Evolutionary conservation across 2,329 filamentous ascomycete genomes (phyloP), one percentile per base, ranked within the genome.

Genomic region (Pseudohalonectria lignicola): DNA sequence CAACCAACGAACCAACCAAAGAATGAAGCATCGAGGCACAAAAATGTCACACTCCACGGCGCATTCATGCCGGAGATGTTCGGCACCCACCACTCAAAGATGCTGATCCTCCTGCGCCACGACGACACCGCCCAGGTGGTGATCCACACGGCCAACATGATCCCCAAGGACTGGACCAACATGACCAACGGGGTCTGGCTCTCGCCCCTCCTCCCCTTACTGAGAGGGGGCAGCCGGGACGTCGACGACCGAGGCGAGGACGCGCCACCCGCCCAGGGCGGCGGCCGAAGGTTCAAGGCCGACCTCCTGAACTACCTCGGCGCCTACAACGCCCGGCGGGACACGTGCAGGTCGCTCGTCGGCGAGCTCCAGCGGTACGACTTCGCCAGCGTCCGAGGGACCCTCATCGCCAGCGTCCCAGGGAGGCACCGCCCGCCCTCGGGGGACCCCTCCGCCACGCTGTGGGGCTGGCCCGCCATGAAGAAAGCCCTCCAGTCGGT

Each of bases 101-200:
- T 94, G 83, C 74, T 94, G 57, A 64, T 94, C n/a, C 58, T 94
- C 4, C 66, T 94, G 43, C 73, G 83, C 5, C 78, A 83, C 53
- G 86, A 94, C 52, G 76, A 82, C 44, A 74, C 69, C 0, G 83
- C 81, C 1, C 82, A 93, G 57, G 63, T 94, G 5, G 60, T 93
- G 40, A 87, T 94, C 21, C 85, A 93, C 49, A 94, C 87, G 0
- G 86, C 87, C 15, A 94, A 94, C 49, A 86, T 94, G 81, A 90
- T 94, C n/a, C 53, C 69, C 4, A 77, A 79, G 39, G 87, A 94
- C 55, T 94, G 87, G 87, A 72, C 67, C 2, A 92, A 92, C 48
- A 84, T 94, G 82, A 83, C 79, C 1, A 86, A 94, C 54, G 86
- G 76, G 1, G 73, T 84, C 5, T 94, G 87, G 87, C 67, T 63